phyloP scores from a whole-genome alignment of 495 filamentous ascomycete species.

The Aspergillus olivimuriae region DNA sequence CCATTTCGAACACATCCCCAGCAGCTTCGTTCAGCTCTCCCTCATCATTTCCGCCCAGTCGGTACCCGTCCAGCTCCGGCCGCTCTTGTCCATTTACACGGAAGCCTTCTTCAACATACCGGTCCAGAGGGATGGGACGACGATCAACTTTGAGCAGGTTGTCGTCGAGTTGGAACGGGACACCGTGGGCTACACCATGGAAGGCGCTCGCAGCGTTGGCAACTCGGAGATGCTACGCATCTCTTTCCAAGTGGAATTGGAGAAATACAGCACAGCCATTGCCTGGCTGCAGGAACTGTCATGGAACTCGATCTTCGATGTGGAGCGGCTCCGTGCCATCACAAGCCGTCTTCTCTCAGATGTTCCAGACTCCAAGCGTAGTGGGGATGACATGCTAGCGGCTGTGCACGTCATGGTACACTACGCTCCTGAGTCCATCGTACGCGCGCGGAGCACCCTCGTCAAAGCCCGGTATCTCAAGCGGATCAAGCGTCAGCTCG shows the following conservation, averaged over 20 bases:
- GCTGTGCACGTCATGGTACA: constrained; percentile 81
- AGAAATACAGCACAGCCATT: constrained; percentile 78
- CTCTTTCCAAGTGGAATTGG: constrained; percentile 76
- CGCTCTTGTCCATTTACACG: constrained; percentile 74
- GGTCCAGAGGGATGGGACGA: constrained; percentile 68
- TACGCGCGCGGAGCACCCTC: constrained; percentile 72
- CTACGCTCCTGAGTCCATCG: constrained; percentile 62
- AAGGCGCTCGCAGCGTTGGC: constrained; percentile 55
- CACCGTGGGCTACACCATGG: constrained; percentile 75
- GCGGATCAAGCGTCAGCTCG: constrained; percentile 69
- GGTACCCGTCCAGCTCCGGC: constrained; percentile 67
- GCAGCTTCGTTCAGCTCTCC: constrained; percentile 80
- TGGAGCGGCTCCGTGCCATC: constrained; percentile 71
- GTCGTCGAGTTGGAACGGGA: constrained; percentile 85
- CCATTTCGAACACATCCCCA: constrained; percentile 92
- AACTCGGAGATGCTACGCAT: constrained; percentile 77
- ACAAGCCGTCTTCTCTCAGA: constrained; percentile 85
- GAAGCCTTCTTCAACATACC: constrained; percentile 94
- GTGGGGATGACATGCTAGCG: constrained; percentile 59
- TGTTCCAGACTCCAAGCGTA: constrained; percentile 87
- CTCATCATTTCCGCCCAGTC: constrained; percentile 70
- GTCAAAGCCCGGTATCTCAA: constrained; percentile 86
- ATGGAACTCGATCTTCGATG: constrained; percentile 82
- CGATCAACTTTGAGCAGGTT: constrained; percentile 83
- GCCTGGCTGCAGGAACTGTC: constrained; percentile 82